Base-by-base conservation (phyloP, 108 stramenopile species). In the Stephanodiscus minutulus region DNA sequence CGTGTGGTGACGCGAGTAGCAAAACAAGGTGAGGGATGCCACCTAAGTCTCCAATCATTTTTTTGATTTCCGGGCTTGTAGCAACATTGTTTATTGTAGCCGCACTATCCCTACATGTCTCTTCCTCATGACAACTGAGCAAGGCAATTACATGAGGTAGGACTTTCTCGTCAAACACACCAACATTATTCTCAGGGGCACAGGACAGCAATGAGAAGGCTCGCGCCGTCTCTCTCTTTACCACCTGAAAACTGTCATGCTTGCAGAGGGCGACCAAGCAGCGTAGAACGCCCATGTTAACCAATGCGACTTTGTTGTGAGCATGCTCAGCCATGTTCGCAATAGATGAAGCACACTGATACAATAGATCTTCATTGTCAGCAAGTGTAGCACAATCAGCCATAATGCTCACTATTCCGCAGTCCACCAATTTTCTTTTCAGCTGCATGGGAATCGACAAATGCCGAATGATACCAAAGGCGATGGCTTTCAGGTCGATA, bases 391-490 rank as follows among this genome's bases (percentile, higher is more conserved):
- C 78, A 29, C 81, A 81, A 48, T 77, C 75, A 29, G 82, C 56
- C 9, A 94, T 68, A 2, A 87, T 77, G 3, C 72, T 76, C 1
- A 92, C 73, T 21, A 64, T 82, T 7, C 88, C 88, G 53, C 82
- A 73, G 28, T 88, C 76, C n/a, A 89, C 58, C 50, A 92, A 76
- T 0, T 74, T 70, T 29, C 67, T 53, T 77, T 92, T 92, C 29
- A 92, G 64, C 15, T 68, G 57, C 63, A 87, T 76, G 47, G 82
- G 76, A 17, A 94, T 72, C 9, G 85, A 82, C 46, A 92, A 61
- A 55, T 91, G 87, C 29, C 89, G 73, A 31, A 92, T 59, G 3
- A 84, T 82, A 7, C 85, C 88, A 20, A 84, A 43, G 1, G 82
- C 87, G 21, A 92, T 72, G 35, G 87, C 61, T 24, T 86, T 75